Conservation (phyloP, 345 rosid genomes). For the Pelargonium nanum region DNA sequence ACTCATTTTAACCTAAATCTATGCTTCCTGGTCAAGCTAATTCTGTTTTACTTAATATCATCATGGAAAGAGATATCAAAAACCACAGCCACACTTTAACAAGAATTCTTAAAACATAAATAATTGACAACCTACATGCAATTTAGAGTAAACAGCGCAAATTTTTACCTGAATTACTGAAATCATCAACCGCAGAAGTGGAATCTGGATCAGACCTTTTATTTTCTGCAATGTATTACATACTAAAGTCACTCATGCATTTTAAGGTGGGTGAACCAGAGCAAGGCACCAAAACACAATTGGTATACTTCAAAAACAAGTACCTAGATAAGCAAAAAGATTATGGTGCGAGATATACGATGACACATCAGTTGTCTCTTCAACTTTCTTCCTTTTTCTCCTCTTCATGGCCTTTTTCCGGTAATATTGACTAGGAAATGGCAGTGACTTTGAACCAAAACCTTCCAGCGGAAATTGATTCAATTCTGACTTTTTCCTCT, state of each 20-base stretch:
- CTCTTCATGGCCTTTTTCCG: constrained; percentile 52
- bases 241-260: too few species aligned
- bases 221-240: not conserved
- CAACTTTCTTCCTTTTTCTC: constrained; percentile 66
- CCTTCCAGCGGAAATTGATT: constrained; percentile 40
- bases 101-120: too few species aligned
- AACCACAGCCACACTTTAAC: too few species aligned
- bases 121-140: not conserved
- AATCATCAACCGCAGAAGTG: not conserved
- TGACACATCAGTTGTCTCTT: constrained; percentile 39
- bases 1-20: too few species aligned
- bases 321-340: not conserved
- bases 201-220: not conserved
- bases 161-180: not conserved
- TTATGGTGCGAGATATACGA: constrained; percentile 52
- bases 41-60: too few species aligned
- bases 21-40: too few species aligned
- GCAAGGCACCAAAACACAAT: not conserved
- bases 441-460: constrained; percentile 53
- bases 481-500: constrained; percentile 30
- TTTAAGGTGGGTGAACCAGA: too few species aligned
- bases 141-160: not conserved
- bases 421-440: constrained; percentile 48
- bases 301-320: not conserved
- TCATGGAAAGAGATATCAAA: too few species aligned